Evolutionary conservation across 495 filamentous ascomycete genomes (phyloP).

Genomic region (Neurospora sp.): DNA sequence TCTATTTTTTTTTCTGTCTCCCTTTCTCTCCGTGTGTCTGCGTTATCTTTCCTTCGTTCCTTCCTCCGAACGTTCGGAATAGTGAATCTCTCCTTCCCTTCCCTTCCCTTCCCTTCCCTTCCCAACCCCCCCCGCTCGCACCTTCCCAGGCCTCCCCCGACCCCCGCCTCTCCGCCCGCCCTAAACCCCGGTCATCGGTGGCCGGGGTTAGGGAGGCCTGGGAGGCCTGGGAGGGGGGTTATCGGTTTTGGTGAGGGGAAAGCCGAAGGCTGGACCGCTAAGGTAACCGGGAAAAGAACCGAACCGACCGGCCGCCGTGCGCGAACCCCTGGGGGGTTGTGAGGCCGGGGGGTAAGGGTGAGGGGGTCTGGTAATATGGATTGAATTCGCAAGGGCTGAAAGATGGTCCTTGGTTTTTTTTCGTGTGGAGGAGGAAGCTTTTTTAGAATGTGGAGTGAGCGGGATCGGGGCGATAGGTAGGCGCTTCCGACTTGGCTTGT

Average conservation of each 20-base stretch:
- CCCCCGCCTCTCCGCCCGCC: background rate
- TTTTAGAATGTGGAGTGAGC: background rate
- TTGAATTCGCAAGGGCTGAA: background rate
- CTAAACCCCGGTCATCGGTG: background rate
- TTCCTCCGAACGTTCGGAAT: background rate
- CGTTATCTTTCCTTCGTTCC: background rate
- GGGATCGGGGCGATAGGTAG: background rate
- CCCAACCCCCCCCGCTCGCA: background rate
- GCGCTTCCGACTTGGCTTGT: background rate
- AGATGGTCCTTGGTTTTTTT: background rate
- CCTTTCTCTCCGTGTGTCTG: background rate
- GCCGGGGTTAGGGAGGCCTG: background rate
- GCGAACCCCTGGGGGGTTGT: background rate
- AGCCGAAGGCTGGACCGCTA: background rate
- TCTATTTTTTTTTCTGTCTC: background rate
- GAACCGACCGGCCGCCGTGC: background rate
- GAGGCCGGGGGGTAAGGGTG: background rate
- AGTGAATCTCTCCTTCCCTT: background rate
- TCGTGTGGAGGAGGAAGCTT: background rate
- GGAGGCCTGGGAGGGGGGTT: background rate
- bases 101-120: background rate
- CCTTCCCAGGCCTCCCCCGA: background rate
- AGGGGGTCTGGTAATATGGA: background rate
- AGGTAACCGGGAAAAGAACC: background rate
- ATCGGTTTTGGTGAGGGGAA: background rate